Base-by-base conservation (phyloP, 176 grass and related monocot genomes). In the Juncus effusus region DNA sequence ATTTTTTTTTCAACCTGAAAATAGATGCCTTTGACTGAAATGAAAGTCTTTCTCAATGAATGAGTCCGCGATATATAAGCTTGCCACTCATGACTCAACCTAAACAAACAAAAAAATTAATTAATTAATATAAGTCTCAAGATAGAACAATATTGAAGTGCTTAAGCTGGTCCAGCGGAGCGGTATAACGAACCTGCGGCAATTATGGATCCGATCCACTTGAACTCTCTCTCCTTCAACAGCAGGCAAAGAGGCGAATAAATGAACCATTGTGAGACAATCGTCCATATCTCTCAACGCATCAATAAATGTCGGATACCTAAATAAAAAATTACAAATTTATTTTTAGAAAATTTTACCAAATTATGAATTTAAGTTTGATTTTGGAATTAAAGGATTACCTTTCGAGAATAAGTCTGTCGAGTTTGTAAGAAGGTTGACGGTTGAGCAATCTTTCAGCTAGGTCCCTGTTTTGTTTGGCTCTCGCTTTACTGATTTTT, bases 31-130 rank as follows among this genome's bases (percentile, higher is more conserved):
- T 99, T 99, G 41, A 99, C 88, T 65, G 94, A 93, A 80, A 99
- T 93, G 73, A 99, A 99, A 55, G 85, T 84, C 83, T 93, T 99
- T 12, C 85, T 69, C 42, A 93, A 77, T 57, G 82, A 83, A 82
- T 99, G 79, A 36, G 94, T 99, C 36, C 85, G 77, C 60, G 85
- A 89, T 71, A 99, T 84, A 73, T 84, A 99, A 10, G 94, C 88
- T 89, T 99, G 94, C 94, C 94, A 99, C 73, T 99, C 94, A 77
- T 99, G 88, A 76, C 94, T 93, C 77, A 99, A 93, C 80, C 94
- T 99, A 75, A 19, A 74, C 72, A 69, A 62, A 74, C 56, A n/a
- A n/a, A n/a, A n/a, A n/a, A n/a, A n/a, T n/a, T n/a, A n/a, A n/a
- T n/a, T n/a, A n/a, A n/a, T n/a, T n/a, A n/a, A n/a, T n/a, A n/a